Percentiles rank a stretch among this genome's conserved stretches.
Evolutionary conservation across 805 yeast species (phyloP).

Genomic region (Saccharomycopsis olivae): DNA sequence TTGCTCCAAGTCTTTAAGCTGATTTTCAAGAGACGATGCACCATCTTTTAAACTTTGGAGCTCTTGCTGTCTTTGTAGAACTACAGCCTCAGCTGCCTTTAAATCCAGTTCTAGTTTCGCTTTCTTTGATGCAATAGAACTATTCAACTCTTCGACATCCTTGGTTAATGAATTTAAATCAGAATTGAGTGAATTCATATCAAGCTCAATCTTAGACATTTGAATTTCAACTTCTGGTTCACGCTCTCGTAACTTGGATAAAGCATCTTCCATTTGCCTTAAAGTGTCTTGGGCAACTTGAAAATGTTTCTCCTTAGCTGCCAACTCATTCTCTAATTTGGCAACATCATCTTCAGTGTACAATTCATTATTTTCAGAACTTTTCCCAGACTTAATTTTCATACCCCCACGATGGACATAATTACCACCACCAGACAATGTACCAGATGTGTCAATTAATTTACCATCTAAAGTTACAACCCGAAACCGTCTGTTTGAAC

Average conservation of each 20-base stretch:
- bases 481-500: slow-evolving; percentile 58
- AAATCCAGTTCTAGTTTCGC: slow-evolving; percentile 27
- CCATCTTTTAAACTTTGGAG: slow-evolving; percentile 37
- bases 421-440: slow-evolving; percentile 94
- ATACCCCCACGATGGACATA: slow-evolving; percentile 64
- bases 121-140: slow-evolving; percentile 17
- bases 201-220: slow-evolving; percentile 49
- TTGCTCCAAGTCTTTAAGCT: slow-evolving; percentile 55
- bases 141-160: slow-evolving; percentile 30
- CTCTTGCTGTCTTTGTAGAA: slow-evolving; percentile 29
- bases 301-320: slow-evolving; percentile 42
- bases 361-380: slow-evolving; percentile 23
- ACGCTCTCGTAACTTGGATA: slow-evolving; percentile 49
- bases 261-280: slow-evolving; percentile 47
- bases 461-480: slow-evolving; percentile 93
- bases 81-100: slow-evolving; percentile 26
- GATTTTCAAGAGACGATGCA: slow-evolving; percentile 43
- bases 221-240: slow-evolving; percentile 60
- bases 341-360: slow-evolving; percentile 46
- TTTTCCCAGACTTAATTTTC: slow-evolving; percentile 33
- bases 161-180: slow-evolving; percentile 40
- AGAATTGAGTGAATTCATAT: slow-evolving; percentile 46
- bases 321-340: slow-evolving; percentile 40
- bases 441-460: slow-evolving; percentile 85
- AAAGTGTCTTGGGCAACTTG: slow-evolving; percentile 39